Evolutionary conservation across 176 grass and related monocot species (phyloP).

Genomic region (Musa acuminata): DNA sequence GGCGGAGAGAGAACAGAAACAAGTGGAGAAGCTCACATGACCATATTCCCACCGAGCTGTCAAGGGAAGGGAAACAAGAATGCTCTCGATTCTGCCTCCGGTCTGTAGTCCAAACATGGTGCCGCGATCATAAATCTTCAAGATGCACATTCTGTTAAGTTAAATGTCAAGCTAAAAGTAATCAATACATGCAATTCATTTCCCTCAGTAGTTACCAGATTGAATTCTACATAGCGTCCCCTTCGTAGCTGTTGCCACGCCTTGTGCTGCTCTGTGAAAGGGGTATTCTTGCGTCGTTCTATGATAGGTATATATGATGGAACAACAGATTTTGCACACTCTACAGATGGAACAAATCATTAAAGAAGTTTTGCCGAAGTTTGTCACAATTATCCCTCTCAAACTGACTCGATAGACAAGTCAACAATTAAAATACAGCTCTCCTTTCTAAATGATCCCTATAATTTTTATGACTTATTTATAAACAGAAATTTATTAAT

Average conservation of each 20-base stretch:
- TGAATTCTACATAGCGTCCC: constrained; percentile 96
- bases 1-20: background rate
- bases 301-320: constrained; percentile 85
- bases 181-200: background rate
- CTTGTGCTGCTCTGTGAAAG: constrained; percentile 83
- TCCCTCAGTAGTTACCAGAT: constrained; percentile 41
- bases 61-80: constrained; percentile 83
- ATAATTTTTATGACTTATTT: no score
- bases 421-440: no score
- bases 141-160: background rate
- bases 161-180: no score
- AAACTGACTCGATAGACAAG: no score
- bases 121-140: constrained; percentile 86
- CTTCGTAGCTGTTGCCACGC: constrained; percentile 88
- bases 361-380: no score
- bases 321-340: constrained; percentile 80
- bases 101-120: constrained; percentile 96
- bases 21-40: constrained; percentile 53
- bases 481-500: no score
- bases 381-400: no score
- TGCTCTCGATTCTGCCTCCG: constrained; percentile 92
- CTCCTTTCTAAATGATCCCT: no score
- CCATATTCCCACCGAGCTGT: constrained; percentile 88
- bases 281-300: constrained; percentile 71
- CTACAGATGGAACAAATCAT: constrained; percentile 14